Percentiles rank a stretch among this genome's conserved stretches.
These are phyloP conservation scores for Linderina pennispora DNA, from an alignment of 192 early-diverging fungal species.

Conservation along the genomic window DNA sequence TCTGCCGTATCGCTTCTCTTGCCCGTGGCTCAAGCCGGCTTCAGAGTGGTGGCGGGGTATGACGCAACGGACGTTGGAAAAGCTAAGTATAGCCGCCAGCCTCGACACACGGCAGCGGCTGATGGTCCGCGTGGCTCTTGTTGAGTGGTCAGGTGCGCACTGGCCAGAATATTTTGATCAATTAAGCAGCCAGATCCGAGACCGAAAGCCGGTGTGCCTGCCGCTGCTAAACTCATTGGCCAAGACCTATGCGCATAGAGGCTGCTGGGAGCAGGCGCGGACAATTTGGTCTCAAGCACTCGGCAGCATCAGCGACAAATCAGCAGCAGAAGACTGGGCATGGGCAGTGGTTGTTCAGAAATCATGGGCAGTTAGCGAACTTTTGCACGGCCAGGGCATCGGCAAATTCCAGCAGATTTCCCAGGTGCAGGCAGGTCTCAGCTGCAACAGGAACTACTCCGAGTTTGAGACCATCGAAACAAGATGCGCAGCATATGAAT, in stretches of 20 bases:
- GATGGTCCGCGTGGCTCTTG: slow-evolving; percentile 1
- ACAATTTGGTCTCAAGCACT: slow-evolving; percentile 18
- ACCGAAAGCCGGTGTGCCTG: slow-evolving; percentile 10
- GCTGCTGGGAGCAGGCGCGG: slow-evolving; percentile 20
- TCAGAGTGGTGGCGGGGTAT: not conserved
- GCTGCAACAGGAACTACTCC: too few species aligned
- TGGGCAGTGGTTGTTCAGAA: slow-evolving; percentile 24
- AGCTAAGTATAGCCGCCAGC: too few species aligned
- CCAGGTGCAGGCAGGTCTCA: too few species aligned
- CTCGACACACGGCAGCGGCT: not conserved
- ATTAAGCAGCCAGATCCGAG: slow-evolving; percentile 4
- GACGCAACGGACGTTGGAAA: slow-evolving; percentile 1
- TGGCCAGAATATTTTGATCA: slow-evolving; percentile 1
- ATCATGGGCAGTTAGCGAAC: slow-evolving; percentile 26
- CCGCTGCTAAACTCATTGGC: slow-evolving; percentile 28
- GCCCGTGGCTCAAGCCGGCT: slow-evolving; percentile 10
- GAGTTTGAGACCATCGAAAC: slow-evolving; percentile 2
- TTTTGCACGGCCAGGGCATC: slow-evolving; percentile 17
- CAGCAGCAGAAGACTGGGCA: not conserved
- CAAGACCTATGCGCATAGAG: slow-evolving; percentile 22
- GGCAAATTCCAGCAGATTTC: not conserved
- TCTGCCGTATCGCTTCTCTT: slow-evolving; percentile 9
- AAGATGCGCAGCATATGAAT: slow-evolving; percentile 1
- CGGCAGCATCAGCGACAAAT: not conserved
- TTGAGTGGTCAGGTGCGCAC: slow-evolving; percentile 22